A percentile compares a stretch with the other conserved stretches of the same genome.
Evolutionary conservation across 2,329 filamentous ascomycete genomes (phyloP).

Genomic region (Ceratocystis alfenasii): DNA sequence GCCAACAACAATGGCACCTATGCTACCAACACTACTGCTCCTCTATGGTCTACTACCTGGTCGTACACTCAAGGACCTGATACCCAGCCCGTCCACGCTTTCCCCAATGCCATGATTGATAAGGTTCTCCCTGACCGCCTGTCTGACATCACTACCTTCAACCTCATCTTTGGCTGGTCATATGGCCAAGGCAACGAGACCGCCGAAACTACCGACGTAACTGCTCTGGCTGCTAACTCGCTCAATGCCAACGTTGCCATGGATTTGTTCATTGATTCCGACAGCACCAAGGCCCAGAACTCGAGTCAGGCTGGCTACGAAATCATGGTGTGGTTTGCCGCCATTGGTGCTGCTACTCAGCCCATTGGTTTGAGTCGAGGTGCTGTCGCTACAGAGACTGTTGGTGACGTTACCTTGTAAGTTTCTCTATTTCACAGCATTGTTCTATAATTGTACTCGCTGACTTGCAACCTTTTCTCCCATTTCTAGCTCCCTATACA

Average conservation of each 20-base stretch:
- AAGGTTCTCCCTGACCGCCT: slow-evolving; percentile 35
- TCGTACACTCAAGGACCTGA: slow-evolving; percentile 34
- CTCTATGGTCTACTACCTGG: slow-evolving; percentile 43
- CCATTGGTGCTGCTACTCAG: slow-evolving; percentile 36
- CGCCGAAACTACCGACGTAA: slow-evolving; percentile 29
- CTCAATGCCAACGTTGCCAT: slow-evolving; percentile 46
- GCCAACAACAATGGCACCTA: slow-evolving; percentile 41
- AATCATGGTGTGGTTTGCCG: slow-evolving; percentile 47
- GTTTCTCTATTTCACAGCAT: slow-evolving; percentile 21
- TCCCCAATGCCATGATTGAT: slow-evolving; percentile 41
- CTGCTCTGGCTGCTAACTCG: slow-evolving; percentile 28
- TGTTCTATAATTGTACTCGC: background rate
- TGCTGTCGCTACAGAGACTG: slow-evolving; percentile 28
- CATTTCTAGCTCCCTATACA: slow-evolving; percentile 33
- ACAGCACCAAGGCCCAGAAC: slow-evolving; percentile 32
- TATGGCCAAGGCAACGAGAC: slow-evolving; percentile 37
- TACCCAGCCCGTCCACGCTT: slow-evolving; percentile 41
- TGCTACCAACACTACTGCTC: slow-evolving; percentile 35
- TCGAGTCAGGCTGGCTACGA: slow-evolving; percentile 37
- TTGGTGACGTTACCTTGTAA: slow-evolving; percentile 36
- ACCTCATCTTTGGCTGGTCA: slow-evolving; percentile 39
- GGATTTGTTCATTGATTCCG: slow-evolving; percentile 45
- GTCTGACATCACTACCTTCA: slow-evolving; percentile 31
- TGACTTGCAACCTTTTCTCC: slow-evolving; percentile 7
- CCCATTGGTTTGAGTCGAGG: slow-evolving; percentile 35